Conservation (phyloP, 1,139 yeast species). For the Yamadazyma atlantica region DNA sequence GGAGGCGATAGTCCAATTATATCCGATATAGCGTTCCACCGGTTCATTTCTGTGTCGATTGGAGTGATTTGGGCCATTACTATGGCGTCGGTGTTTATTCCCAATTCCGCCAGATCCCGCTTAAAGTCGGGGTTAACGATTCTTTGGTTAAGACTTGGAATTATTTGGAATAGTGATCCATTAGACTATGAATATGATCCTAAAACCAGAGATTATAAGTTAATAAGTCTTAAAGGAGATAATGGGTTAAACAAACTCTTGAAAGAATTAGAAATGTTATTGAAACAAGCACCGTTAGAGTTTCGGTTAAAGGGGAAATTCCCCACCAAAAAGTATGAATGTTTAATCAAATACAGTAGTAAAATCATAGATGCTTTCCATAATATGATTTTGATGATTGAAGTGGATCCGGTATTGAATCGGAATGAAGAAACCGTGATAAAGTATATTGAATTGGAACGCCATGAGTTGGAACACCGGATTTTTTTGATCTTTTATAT, state of each 20-base stretch:
- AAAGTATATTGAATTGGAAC: conserved; percentile 54
- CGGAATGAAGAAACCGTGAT: conserved; percentile 57
- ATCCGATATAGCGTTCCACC: conserved; percentile 75
- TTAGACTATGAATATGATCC: conserved; percentile 30
- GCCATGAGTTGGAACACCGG: conserved; percentile 68
- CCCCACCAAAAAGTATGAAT: conserved; percentile 53
- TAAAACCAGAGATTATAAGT: conserved; percentile 15
- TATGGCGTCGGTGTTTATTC: conserved; percentile 63
- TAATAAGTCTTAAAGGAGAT: conserved; percentile 49
- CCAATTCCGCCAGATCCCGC: conserved; percentile 72
- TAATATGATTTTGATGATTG: conserved; percentile 66
- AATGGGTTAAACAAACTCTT: conserved; percentile 22
- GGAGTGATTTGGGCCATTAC: conserved; percentile 79
- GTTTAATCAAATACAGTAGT: conserved; percentile 56
- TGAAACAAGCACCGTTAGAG: conserved; percentile 76
- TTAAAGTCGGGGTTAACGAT: conserved; percentile 64
- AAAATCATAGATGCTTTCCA: conserved; percentile 73
- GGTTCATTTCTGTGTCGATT: conserved; percentile 68
- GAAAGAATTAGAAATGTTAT: conserved; percentile 57
- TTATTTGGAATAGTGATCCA: conserved; percentile 70
- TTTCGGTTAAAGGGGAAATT: conserved; percentile 73
- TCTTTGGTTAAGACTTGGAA: conserved; percentile 77
- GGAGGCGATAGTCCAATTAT: conserved; percentile 71
- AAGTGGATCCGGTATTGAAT: conserved; percentile 57
- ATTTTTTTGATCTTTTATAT: conserved; percentile 74